Base-by-base conservation (phyloP, 768 basidiomycete species). In the Mycena epipterygia region DNA sequence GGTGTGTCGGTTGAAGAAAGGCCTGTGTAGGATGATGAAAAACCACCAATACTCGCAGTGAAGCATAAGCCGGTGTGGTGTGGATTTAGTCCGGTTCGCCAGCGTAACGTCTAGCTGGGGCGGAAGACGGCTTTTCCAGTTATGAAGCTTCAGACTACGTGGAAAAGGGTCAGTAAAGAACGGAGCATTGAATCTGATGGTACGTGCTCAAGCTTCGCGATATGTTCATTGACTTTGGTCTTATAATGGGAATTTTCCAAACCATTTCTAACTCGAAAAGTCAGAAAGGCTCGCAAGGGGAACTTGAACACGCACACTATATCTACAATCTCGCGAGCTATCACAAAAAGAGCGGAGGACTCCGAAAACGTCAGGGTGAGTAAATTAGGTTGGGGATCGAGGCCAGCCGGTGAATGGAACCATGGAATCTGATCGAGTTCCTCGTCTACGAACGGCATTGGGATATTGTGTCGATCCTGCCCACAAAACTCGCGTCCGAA, bases 401-500 rank as follows among this genome's bases (percentile, higher is more conserved):
- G 71, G 25, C 79, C 77, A 14, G 76, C 53, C 9, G 79, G 77
- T 11, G 79, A 75, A 76, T 79, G 78, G 59, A 68, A 63, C 76
- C 80, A 84, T 49, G 77, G 74, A 63, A 75, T 64, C 53, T 77
- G 76, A 69, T 85, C 84, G 44, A 79, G 68, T 29, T 79, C 78
- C 3, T 75, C 68, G 12, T 79, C 76, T 25, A 83, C 79, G 64
- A 79, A 81, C 1, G 83, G 83, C 5, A 84, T 73, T 1, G 80
- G 78, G 32, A 81, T 78, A 39, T 60, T 57, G 16, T 73, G 72
- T 13, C 70, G 72, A 56, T 68, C 58, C 25, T 71, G 59, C 6
- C 82, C 75, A 49, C 77, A 78, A 64, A 79, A 84, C 44, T 85
- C 83, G n/a, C 84, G 80, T 14, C 85, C 85, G 61, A 84, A 81